Evolutionary conservation across 129 eudicot species (phyloP), one percentile per base, ranked within the genome.

Genomic region (Escallonia herrerae): DNA sequence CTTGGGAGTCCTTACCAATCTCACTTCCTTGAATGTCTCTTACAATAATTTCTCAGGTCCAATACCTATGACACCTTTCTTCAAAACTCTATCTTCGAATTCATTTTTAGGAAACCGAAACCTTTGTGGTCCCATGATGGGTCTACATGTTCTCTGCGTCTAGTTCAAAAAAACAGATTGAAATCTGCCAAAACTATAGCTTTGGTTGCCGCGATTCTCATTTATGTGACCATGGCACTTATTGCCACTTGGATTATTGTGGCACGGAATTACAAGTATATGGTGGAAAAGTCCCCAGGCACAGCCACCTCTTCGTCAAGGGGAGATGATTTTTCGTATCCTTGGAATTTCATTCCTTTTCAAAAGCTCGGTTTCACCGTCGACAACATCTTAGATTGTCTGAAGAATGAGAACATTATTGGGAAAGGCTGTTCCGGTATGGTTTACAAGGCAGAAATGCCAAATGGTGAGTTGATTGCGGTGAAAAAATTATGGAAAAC

Each of bases 401-500:
- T 91, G 75, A 91, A 81, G 73, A 96, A 91, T 9, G 98, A 91
- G 70, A 91, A 91, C 22, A 79, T 85, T 5, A 77, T 91, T 2
- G 98, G 98, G 2, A 88, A 91, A 83, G 98, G 98, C 44, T 91
- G 85, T 58, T 83, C 98, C 0, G 98, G 98, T 2, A 81, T 91
- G 4, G 96, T 91, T 15, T 91, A 91, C 83, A 83, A 76, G 77
- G 98, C 89, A 0, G 96, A 87, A 66, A 85, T 81, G 98, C 96
- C 96, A 11, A 85, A 79, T 47, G 98, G 96, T 0, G 98, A 93
- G 67, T 38, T 91, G 12, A 77, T 91, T 37, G 98, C 98, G 1
- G 98, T 88, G 43, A 93, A 93, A 70, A 93, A 93, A 83, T 89
- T 93, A 3, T 93, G 97, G 96, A 91, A 88, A 63, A 85, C 95